Conservation (phyloP, 306 rosid species). For the Sophora flavescens region DNA sequence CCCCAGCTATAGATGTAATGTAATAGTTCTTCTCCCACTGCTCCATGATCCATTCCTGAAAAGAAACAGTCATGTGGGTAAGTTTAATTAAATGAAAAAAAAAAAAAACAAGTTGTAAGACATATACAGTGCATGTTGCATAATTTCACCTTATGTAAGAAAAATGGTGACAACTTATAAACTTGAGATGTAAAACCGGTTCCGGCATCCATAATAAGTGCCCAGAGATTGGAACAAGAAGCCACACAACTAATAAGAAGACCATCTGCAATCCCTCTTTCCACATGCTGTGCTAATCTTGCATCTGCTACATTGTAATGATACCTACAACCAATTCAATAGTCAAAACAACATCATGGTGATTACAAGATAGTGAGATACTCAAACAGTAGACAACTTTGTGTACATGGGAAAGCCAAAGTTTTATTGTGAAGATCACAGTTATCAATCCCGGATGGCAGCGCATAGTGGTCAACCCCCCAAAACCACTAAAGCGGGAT, state of each 20-base stretch:
- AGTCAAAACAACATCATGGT: constrained; percentile 35
- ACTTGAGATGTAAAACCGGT: constrained; percentile 87
- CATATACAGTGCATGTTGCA: constrained; percentile 39
- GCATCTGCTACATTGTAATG: constrained; percentile 93
- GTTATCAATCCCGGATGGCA: no score
- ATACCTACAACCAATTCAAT: constrained; percentile 63
- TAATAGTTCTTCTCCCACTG: constrained; percentile 61
- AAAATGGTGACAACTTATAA: constrained; percentile 79
- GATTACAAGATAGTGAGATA: constrained; percentile 41
- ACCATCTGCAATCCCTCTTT: constrained; percentile 94
- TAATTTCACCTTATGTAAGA: constrained; percentile 82
- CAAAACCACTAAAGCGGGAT: no score
- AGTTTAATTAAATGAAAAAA: constrained; percentile 19
- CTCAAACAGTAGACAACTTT: constrained; percentile 17
- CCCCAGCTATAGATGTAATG: constrained; percentile 75
- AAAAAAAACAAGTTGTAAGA: constrained; percentile 2
- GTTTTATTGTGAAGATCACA: no score
- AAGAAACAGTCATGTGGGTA: constrained; percentile 13
- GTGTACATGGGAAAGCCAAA: background rate
- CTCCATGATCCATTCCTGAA: constrained; percentile 62
- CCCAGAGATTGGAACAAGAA: constrained; percentile 96
- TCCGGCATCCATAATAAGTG: constrained; percentile 98
- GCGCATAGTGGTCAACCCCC: no score
- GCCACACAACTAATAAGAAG: constrained; percentile 91
- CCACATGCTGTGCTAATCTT: constrained; percentile 88